Evolutionary conservation across 352 stramenopile species (phyloP).

Genomic region (Blastocystis sp.): DNA sequence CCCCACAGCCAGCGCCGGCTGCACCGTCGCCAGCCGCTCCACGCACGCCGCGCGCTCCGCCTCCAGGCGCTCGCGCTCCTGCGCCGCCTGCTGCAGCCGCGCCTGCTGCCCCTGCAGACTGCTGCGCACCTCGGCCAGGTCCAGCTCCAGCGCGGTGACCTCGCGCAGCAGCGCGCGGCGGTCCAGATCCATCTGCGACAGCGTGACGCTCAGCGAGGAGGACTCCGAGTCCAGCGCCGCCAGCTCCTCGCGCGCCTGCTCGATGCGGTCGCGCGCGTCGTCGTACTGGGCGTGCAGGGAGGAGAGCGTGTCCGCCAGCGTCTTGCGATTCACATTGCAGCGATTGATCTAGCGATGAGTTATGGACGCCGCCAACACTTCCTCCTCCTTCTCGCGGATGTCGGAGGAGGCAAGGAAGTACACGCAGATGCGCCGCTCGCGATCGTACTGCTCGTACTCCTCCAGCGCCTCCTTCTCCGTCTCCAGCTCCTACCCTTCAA

Average conservation of each 20-base stretch:
- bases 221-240: neutral
- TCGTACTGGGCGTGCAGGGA: slow-evolving; percentile 59
- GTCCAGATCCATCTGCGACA: slow-evolving; percentile 75
- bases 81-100: slow-evolving; percentile 75
- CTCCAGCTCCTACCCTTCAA: slow-evolving; percentile 82
- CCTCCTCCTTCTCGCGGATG: slow-evolving; percentile 77
- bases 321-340: slow-evolving; percentile 72
- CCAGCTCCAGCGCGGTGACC: slow-evolving; percentile 80
- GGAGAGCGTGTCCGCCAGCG: slow-evolving; percentile 35
- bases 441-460: slow-evolving; percentile 89
- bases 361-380: slow-evolving; percentile 76
- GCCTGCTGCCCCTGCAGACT: slow-evolving; percentile 75
- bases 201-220: neutral
- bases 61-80: slow-evolving; percentile 74
- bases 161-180: slow-evolving; percentile 79
- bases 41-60: slow-evolving; percentile 62
- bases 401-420: slow-evolving; percentile 72
- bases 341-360: slow-evolving; percentile 79
- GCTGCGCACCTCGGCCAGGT: slow-evolving; percentile 79
- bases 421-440: slow-evolving; percentile 92
- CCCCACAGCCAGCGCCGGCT: slow-evolving; percentile 75
- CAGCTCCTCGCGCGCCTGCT: slow-evolving; percentile 76
- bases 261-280: neutral
- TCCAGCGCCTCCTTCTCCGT: slow-evolving; percentile 96
- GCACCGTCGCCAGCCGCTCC: slow-evolving; percentile 68